These are phyloP conservation scores for Pisolithus tinctorius DNA, from an alignment of 768 basidiomycete species.

Conservation along the genomic window DNA sequence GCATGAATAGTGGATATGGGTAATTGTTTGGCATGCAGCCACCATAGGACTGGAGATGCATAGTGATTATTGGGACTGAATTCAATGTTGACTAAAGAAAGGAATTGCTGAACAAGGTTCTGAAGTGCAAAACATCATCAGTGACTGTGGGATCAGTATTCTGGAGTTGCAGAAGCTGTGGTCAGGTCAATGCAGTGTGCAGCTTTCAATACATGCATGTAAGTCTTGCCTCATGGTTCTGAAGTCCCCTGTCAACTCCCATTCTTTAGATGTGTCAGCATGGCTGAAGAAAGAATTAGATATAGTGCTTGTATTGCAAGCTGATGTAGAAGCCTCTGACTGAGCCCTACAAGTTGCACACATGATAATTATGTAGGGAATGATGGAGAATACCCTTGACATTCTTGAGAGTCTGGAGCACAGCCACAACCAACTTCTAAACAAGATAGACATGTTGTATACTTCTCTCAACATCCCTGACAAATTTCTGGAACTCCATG, in stretches of 20 bases:
- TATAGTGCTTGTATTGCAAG: slow-evolving; percentile 25
- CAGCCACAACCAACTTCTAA: slow-evolving; percentile 14
- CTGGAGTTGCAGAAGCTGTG: background rate
- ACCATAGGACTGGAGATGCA: slow-evolving; percentile 20
- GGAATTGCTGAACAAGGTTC: slow-evolving; percentile 11
- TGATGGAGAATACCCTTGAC: slow-evolving; percentile 1
- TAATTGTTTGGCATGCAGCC: slow-evolving; percentile 27
- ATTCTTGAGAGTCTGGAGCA: slow-evolving; percentile 15
- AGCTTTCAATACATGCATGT: slow-evolving; percentile 5
- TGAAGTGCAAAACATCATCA: background rate
- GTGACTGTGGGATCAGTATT: background rate
- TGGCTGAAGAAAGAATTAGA: slow-evolving; percentile 26
- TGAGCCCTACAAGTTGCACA: slow-evolving; percentile 12
- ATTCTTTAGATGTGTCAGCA: slow-evolving; percentile 20
- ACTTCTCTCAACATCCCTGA: slow-evolving; percentile 28
- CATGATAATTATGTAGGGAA: slow-evolving; percentile 3
- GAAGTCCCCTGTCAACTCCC: background rate
- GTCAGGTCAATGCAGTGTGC: background rate
- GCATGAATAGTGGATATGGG: slow-evolving; percentile 24
- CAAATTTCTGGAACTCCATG: slow-evolving; percentile 27
- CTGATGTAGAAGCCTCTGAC: slow-evolving; percentile 20
- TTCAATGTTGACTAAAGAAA: slow-evolving; percentile 13
- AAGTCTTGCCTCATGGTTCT: background rate
- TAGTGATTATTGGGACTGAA: slow-evolving; percentile 29
- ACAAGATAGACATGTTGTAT: slow-evolving; percentile 27